Conservation (phyloP, 371 early-diverging fungal genomes). For the Blastocladiella emersonii region DNA sequence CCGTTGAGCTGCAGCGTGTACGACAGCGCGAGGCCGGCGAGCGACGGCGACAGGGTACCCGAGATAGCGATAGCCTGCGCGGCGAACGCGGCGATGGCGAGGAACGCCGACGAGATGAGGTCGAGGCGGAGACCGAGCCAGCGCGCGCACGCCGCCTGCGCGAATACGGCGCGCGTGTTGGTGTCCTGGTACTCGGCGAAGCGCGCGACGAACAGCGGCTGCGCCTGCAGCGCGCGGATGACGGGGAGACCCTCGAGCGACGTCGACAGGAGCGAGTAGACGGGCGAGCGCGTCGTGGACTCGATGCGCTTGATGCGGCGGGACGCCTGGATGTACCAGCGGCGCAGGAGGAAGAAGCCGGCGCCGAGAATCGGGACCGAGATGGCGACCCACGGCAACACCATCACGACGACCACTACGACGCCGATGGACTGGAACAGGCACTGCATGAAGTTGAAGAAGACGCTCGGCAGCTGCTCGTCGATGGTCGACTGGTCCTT, state of each 20-base stretch:
- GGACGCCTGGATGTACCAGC: conserved; percentile 12
- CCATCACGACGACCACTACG: conserved; percentile 13
- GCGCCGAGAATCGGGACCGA: conserved; percentile 21
- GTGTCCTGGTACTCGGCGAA: conserved; percentile 40
- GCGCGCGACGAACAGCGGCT: conserved; percentile 41
- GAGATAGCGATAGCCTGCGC: not conserved
- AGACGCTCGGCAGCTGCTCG: conserved; percentile 21
- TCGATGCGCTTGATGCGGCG: conserved; percentile 23
- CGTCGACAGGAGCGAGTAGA: conserved; percentile 11
- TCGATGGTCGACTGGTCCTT: conserved; percentile 13
- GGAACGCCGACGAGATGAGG: not conserved
- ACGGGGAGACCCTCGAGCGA: conserved; percentile 48
- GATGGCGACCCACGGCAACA: conserved; percentile 22
- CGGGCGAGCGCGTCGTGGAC: conserved; percentile 25
- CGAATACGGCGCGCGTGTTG: conserved; percentile 25
- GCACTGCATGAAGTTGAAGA: conserved; percentile 25
- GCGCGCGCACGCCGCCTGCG: not conserved
- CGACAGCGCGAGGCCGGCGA: conserved; percentile 65
- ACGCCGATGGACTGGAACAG: conserved; percentile 11
- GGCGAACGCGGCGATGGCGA: conserved; percentile 3
- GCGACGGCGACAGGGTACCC: conserved; percentile 23
- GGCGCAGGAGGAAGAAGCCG: conserved; percentile 16
- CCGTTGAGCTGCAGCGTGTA: conserved; percentile 25
- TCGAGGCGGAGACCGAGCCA: conserved; percentile 11
- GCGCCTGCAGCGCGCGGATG: conserved; percentile 58